These are phyloP conservation scores for Penicillium dipodomyicola DNA, from an alignment of 495 filamentous ascomycete species.

Conservation along the genomic window DNA sequence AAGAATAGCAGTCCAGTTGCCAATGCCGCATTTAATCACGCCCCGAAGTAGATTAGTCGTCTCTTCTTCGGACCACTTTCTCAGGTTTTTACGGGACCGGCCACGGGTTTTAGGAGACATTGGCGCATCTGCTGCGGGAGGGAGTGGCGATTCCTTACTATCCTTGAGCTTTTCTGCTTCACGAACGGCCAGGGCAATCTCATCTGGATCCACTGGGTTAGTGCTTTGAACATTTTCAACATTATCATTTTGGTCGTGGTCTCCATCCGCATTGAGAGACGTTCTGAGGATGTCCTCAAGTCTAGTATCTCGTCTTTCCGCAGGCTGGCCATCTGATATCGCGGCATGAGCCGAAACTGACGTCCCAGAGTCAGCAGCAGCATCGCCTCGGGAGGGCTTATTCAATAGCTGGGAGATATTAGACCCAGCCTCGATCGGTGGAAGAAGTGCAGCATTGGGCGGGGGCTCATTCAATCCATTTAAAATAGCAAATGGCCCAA, in stretches of 20 bases:
- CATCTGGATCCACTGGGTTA: slow-evolving; percentile 11
- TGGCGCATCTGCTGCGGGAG: slow-evolving; percentile 29
- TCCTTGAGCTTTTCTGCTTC: slow-evolving; percentile 6
- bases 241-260: slow-evolving; percentile 16
- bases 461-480: slow-evolving; percentile 75
- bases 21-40: slow-evolving; percentile 77
- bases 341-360: slow-evolving; percentile 21
- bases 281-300: slow-evolving; percentile 40
- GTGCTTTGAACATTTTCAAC: slow-evolving; percentile 9
- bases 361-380: slow-evolving; percentile 25
- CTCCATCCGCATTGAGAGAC: slow-evolving; percentile 25
- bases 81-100: slow-evolving; percentile 47
- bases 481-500: slow-evolving; percentile 61
- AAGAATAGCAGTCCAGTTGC: slow-evolving; percentile 85
- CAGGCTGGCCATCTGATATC: slow-evolving; percentile 26
- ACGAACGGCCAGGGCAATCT: background rate
- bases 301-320: slow-evolving; percentile 37
- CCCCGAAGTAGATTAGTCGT: slow-evolving; percentile 73
- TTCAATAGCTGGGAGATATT: slow-evolving; percentile 42
- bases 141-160: slow-evolving; percentile 7
- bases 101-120: slow-evolving; percentile 43
- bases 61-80: slow-evolving; percentile 82
- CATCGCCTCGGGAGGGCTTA: slow-evolving; percentile 33
- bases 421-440: slow-evolving; percentile 61
- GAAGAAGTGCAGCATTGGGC: slow-evolving; percentile 68